Conservation (phyloP, 2,329 filamentous ascomycete species). For the Trichoderma oligosporum region DNA sequence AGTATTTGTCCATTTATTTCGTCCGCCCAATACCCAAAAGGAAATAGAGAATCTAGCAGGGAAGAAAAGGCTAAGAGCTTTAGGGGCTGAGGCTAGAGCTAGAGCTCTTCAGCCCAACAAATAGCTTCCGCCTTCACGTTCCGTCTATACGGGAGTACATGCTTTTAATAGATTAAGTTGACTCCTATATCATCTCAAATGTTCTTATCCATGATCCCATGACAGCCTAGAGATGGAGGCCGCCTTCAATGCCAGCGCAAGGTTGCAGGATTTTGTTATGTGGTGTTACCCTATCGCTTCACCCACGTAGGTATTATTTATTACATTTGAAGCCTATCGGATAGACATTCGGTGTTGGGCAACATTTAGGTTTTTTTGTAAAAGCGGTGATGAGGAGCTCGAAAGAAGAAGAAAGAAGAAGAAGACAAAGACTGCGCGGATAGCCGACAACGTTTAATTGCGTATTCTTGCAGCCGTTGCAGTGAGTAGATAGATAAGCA, state of each 20-base stretch:
- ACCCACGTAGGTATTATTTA: background rate
- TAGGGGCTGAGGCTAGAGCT: background rate
- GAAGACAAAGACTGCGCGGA: background rate
- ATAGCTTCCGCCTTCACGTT: background rate
- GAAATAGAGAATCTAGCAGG: conserved; percentile 2
- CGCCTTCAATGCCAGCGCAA: conserved; percentile 2
- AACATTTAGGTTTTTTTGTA: conserved; percentile 2
- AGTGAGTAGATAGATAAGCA: background rate
- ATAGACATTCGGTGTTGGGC: conserved; percentile 2
- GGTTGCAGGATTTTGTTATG: conserved; percentile 9
- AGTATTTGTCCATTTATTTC: background rate
- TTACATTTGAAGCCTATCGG: background rate
- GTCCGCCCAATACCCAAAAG: background rate
- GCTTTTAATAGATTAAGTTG: too few relatives aligned
- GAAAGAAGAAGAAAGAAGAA: background rate
- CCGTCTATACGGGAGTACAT: too few relatives aligned
- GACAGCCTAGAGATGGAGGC: background rate
- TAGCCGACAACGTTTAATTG: conserved; percentile 9
- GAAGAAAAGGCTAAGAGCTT: conserved; percentile 1
- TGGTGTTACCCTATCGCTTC: conserved; percentile 9
- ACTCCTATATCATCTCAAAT: background rate
- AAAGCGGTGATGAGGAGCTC: conserved; percentile 7
- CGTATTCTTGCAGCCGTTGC: conserved; percentile 10
- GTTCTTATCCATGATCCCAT: background rate
- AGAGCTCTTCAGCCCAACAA: background rate